Conservation (phyloP, 2,329 filamentous ascomycete species). For the Alternaria gaisen region DNA sequence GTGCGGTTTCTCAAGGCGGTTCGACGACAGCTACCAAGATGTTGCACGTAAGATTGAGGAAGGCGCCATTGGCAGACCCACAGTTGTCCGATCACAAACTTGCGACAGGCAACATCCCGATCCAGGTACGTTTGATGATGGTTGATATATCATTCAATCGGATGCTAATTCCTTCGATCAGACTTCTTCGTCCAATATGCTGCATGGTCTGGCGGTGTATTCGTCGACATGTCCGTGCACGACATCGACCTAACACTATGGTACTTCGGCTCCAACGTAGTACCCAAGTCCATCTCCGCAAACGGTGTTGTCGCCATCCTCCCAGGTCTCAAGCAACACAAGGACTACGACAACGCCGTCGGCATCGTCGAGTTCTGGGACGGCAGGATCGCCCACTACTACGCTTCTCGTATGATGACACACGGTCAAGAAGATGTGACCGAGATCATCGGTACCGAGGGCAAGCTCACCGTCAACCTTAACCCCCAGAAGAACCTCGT, state of each 20-base stretch:
- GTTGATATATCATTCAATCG: rapidly evolving
- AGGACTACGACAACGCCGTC: constrained; percentile 57
- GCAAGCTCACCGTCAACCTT: constrained; percentile 26
- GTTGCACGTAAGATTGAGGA: constrained; percentile 47
- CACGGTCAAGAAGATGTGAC: constrained; percentile 47
- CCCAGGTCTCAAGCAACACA: constrained; percentile 49
- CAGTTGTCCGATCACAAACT: constrained; percentile 55
- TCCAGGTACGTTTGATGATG: constrained; percentile 13
- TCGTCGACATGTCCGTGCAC: constrained; percentile 57
- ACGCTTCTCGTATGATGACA: constrained; percentile 54
- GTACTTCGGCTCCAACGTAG: constrained; percentile 51
- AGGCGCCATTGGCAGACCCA: constrained; percentile 52
- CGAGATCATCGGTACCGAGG: constrained; percentile 7
- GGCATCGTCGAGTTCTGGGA: constrained; percentile 57
- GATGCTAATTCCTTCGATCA: constrained; percentile 29
- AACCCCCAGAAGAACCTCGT: constrained; percentile 47
- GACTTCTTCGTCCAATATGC: constrained; percentile 57
- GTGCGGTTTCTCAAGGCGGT: constrained; percentile 57
- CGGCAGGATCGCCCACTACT: constrained; percentile 57
- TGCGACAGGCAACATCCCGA: constrained; percentile 50
- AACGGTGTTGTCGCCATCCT: constrained; percentile 49
- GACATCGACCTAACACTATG: constrained; percentile 57
- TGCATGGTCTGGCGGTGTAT: constrained; percentile 54
- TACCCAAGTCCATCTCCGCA: constrained; percentile 51
- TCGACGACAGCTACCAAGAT: constrained; percentile 56